Percentiles rank a stretch among this genome's conserved stretches.
Evolutionary conservation across 1,139 yeast genomes (phyloP).

Genomic region (Magnusiomyces tetraspermus): DNA sequence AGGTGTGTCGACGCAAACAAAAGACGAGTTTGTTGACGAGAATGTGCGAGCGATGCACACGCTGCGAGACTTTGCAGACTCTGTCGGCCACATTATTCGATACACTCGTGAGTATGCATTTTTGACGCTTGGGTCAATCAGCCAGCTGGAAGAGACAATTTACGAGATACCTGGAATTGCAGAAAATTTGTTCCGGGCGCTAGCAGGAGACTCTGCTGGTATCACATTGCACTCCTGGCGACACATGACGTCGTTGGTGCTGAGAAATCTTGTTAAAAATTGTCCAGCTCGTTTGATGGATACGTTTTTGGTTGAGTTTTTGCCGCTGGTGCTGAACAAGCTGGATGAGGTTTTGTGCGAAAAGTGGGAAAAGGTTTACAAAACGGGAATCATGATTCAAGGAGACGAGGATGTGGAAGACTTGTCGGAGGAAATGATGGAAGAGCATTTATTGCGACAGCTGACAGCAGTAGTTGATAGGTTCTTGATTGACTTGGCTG

Average conservation of each 20-base stretch:
- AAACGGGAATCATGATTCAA: slow-evolving; percentile 58
- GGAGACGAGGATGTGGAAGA: slow-evolving; percentile 62
- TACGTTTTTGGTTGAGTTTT: slow-evolving; percentile 61
- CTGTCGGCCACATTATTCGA: slow-evolving; percentile 93
- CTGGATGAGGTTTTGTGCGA: slow-evolving; percentile 59
- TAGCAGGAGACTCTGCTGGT: slow-evolving; percentile 78
- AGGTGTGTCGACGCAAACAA: slow-evolving; percentile 88
- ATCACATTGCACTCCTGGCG: slow-evolving; percentile 95
- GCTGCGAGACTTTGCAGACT: slow-evolving; percentile 90
- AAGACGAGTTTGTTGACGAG: slow-evolving; percentile 91
- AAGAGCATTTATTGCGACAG: slow-evolving; percentile 87
- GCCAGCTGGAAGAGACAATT: slow-evolving; percentile 81
- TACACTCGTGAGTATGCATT: slow-evolving; percentile 95
- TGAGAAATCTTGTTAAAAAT: slow-evolving; percentile 75
- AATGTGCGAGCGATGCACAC: slow-evolving; percentile 91
- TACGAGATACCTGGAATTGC: slow-evolving; percentile 83
- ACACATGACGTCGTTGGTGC: slow-evolving; percentile 83
- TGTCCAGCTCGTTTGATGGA: slow-evolving; percentile 69
- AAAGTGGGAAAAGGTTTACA: slow-evolving; percentile 68
- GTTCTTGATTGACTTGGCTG: slow-evolving; percentile 76
- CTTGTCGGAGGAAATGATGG: slow-evolving; percentile 96
- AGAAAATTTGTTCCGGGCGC: slow-evolving; percentile 66
- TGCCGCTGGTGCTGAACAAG: slow-evolving; percentile 66
- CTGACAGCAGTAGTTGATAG: slow-evolving; percentile 90
- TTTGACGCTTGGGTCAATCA: slow-evolving; percentile 77